Conservation (phyloP, 768 basidiomycete species). For the Omphalotus guepiniiformis region DNA sequence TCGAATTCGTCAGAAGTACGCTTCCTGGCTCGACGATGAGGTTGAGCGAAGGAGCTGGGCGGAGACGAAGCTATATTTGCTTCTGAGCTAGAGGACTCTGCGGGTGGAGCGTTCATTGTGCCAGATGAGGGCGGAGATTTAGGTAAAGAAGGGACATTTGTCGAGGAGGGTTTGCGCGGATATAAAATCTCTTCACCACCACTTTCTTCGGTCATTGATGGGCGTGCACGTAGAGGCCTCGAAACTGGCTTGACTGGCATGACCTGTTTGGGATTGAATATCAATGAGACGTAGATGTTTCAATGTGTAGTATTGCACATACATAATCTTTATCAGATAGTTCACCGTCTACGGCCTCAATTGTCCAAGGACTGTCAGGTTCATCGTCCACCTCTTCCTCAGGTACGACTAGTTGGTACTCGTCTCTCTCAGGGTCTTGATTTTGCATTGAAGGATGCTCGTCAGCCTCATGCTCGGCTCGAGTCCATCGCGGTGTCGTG, state of each 20-base stretch:
- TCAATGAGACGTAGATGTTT: conserved; percentile 9
- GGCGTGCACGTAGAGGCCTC: conserved; percentile 51
- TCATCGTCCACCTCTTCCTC: conserved; percentile 35
- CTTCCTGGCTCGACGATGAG: conserved; percentile 59
- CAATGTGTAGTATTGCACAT: conserved; percentile 23
- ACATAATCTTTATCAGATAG: conserved; percentile 68
- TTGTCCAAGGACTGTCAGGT: conserved; percentile 85
- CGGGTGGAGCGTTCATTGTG: not conserved
- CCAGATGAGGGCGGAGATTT: conserved; percentile 22
- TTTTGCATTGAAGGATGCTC: conserved; percentile 26
- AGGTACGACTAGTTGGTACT: conserved; percentile 38
- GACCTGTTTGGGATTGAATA: conserved; percentile 32
- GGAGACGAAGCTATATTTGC: conserved; percentile 40
- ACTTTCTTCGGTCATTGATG: conserved; percentile 77
- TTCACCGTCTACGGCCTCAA: conserved; percentile 82
- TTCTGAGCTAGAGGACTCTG: conserved; percentile 26
- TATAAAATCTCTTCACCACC: conserved; percentile 90
- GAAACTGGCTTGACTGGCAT: conserved; percentile 39
- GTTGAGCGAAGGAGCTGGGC: conserved; percentile 58
- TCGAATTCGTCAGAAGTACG: conserved; percentile 83
- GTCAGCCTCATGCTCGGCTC: conserved; percentile 38
- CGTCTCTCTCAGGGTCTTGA: conserved; percentile 27
- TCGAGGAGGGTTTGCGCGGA: conserved; percentile 53
- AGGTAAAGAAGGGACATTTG: conserved; percentile 15
- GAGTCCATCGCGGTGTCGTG: conserved; percentile 91